These are phyloP conservation scores for Trichoderma brevicompactum DNA, from an alignment of 2,329 filamentous ascomycete species.

Conservation along the genomic window DNA sequence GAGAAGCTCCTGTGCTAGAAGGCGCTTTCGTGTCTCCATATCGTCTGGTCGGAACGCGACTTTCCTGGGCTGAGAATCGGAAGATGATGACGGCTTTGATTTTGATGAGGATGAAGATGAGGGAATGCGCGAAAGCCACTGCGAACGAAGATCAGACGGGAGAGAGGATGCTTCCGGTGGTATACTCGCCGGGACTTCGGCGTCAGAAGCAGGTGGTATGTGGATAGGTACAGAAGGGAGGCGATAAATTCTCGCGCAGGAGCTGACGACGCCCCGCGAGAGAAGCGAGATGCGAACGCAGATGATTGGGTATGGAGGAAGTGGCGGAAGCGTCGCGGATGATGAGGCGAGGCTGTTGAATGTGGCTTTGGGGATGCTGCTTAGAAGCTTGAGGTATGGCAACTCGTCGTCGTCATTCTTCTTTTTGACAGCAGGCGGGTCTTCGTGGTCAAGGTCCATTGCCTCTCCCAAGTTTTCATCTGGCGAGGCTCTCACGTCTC, in stretches of 20 bases:
- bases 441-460: constrained; percentile 42
- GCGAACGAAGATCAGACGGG: constrained; percentile 59
- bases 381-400: constrained; percentile 33
- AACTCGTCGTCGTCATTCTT: background rate
- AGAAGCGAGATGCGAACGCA: constrained; percentile 70
- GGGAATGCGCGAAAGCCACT: constrained; percentile 70
- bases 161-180: constrained; percentile 41
- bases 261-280: constrained; percentile 69
- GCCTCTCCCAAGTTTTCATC: constrained; percentile 36
- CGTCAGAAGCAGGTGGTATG: constrained; percentile 39
- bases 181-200: constrained; percentile 54
- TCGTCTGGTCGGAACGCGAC: constrained; percentile 31
- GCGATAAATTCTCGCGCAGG: constrained; percentile 83
- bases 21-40: constrained; percentile 48
- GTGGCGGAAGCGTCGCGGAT: constrained; percentile 31
- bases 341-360: constrained; percentile 41
- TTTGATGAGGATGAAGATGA: constrained; percentile 15
- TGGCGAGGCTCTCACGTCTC: constrained; percentile 27
- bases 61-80: background rate
- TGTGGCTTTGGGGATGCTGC: constrained; percentile 35
- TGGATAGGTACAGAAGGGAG: constrained; percentile 55
- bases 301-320: constrained; percentile 50
- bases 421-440: background rate
- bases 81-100: background rate
- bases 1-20: constrained; percentile 55